Evolutionary conservation across 768 basidiomycete genomes (phyloP), one percentile per base, ranked within the genome.

Genomic region (Melanogaster broomeanus): DNA sequence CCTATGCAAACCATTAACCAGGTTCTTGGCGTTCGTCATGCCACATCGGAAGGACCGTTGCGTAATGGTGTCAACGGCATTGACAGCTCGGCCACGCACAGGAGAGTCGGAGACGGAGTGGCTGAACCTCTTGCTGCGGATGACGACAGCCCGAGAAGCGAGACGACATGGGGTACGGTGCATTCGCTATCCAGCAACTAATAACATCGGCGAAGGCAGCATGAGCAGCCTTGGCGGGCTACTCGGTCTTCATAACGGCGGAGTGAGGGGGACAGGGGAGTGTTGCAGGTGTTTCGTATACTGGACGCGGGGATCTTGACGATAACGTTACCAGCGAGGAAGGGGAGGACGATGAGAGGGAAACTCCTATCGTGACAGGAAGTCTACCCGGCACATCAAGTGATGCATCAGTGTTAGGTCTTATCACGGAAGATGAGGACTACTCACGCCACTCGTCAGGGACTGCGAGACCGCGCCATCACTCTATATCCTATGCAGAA

Each of bases 151-250:
- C 68, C 67, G 10, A 57, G 67, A 47, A 70, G 67, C 51, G 67
- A 64, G 52, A 69, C 69, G 16, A 71, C 70, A 2, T 71, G 70
- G 70, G 70, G 70, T 34, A 71, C 70, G n/a, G 60, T 69, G 2
- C 61, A 56, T 6, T 62, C 71, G 3, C 47, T 57, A 15, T 59
- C 66, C 57, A 21, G 37, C 31, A 45, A n/a, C n/a, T n/a, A n/a
- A 45, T 37, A 59, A 55, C 45, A 34, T 59, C 38, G 54, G 52
- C 31, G 63, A 53, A 22, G 59, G 56, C 12, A 65, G 65, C 21
- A 58, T 69, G 58, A 34, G 48, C 42, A 68, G 68, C 21, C 63
- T 71, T 18, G 65, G 68, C 2, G 18, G 56, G 31, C 63, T 71
- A 19, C 27, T 68, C 16, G 67, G 70, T 9, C 62, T 67, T 10